These are phyloP conservation scores for Rhododendron vialii DNA, from an alignment of 148 eudicot genomes.

Conservation along the genomic window DNA sequence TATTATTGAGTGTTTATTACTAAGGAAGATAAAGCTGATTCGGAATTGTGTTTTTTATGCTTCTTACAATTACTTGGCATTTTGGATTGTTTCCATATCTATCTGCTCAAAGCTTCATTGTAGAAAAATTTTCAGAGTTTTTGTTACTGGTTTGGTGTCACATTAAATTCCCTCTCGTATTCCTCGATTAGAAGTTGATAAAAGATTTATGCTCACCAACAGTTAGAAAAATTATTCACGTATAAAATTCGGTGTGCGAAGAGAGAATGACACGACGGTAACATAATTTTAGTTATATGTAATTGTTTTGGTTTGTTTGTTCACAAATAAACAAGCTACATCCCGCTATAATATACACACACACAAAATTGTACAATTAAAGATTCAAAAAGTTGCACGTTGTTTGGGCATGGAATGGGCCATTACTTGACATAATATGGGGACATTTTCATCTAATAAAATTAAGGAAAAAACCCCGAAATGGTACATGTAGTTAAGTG, in stretches of 20 bases:
- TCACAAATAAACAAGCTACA: neutral
- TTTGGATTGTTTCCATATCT: neutral
- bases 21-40: neutral
- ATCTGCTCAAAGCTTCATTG: neutral
- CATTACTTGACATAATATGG: too few relatives aligned
- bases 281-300: neutral
- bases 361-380: too few relatives aligned
- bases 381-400: neutral
- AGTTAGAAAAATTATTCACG: neutral
- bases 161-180: neutral
- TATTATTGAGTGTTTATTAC: neutral
- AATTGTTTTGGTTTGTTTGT: neutral
- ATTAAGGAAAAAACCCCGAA: too few relatives aligned
- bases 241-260: neutral
- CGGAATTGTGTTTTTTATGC: neutral
- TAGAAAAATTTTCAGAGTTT: neutral
- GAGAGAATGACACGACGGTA: neutral
- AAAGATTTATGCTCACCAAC: neutral
- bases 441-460: too few relatives aligned
- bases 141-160: neutral
- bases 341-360: neutral
- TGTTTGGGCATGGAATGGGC: too few relatives aligned
- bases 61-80: neutral
- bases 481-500: too few relatives aligned
- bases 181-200: neutral